phyloP scores from a whole-genome alignment of 768 basidiomycete genomes.

The Daedaleopsis sinensis region DNA sequence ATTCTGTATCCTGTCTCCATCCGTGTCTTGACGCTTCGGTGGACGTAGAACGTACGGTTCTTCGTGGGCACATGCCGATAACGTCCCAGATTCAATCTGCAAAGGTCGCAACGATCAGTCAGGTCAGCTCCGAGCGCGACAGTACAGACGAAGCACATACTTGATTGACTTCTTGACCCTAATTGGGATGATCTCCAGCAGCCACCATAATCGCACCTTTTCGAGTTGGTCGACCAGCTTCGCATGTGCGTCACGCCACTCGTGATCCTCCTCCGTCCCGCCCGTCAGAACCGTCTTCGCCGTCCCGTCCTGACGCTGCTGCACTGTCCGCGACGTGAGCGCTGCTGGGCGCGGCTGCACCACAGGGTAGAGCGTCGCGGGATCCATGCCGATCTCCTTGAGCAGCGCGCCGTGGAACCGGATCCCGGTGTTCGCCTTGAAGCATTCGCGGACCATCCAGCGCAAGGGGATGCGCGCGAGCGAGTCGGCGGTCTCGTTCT shows the following conservation, averaged over 20 bases:
- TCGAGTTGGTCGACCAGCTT: constrained; percentile 60
- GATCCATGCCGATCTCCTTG: constrained; percentile 35
- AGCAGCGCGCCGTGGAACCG: constrained; percentile 37
- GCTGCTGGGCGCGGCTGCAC: constrained; percentile 29
- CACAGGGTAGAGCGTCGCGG: constrained; percentile 28
- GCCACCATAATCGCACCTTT: constrained; percentile 58
- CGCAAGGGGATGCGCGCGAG: constrained; percentile 74
- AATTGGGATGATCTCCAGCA: constrained; percentile 54
- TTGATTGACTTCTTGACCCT: constrained; percentile 12
- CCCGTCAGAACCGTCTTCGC: constrained; percentile 15
- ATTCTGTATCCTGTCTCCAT: constrained; percentile 34
- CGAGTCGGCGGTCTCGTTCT: constrained; percentile 56
- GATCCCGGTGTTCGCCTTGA: constrained; percentile 51
- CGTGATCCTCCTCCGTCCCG: constrained; percentile 59
- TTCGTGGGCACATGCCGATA: constrained; percentile 25
- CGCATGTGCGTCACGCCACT: constrained; percentile 57
- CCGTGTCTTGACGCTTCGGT: constrained; percentile 31
- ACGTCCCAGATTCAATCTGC: constrained; percentile 26
- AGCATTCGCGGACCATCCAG: constrained; percentile 53
- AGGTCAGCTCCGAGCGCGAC: neutral
- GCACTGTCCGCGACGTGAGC: constrained; percentile 12
- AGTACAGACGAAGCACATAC: neutral
- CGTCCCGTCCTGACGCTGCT: constrained; percentile 13
- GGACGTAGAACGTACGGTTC: constrained; percentile 27
- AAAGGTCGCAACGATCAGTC: neutral